Conservation (phyloP, 2,329 filamentous ascomycete species). For the Thelonectria blattea region DNA sequence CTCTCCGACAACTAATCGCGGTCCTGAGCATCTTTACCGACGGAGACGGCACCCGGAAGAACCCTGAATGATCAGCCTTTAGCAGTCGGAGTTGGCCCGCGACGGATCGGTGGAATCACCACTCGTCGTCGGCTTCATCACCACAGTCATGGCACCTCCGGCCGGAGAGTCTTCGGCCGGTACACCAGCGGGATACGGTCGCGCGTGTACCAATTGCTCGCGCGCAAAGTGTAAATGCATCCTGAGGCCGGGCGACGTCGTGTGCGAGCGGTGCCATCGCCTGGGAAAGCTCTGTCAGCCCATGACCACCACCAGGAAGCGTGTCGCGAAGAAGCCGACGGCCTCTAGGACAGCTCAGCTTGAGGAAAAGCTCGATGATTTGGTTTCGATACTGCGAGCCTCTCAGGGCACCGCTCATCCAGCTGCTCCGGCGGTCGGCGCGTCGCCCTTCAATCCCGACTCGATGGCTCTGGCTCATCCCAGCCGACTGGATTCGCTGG, state of each 20-base stretch:
- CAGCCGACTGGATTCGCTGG: constrained; percentile 46
- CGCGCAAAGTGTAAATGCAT: constrained; percentile 58
- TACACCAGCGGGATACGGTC: constrained; percentile 49
- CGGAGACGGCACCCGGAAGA: constrained; percentile 7
- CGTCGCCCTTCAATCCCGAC: constrained; percentile 17
- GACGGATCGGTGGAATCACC: neutral
- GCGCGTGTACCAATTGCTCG: constrained; percentile 55
- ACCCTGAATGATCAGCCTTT: constrained; percentile 9
- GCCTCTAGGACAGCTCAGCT: constrained; percentile 51
- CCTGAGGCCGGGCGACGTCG: constrained; percentile 41
- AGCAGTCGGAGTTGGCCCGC: constrained; percentile 28
- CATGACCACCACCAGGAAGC: constrained; percentile 49
- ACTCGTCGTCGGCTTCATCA: neutral
- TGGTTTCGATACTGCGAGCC: constrained; percentile 52
- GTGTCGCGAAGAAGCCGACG: constrained; percentile 43
- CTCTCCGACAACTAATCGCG: neutral
- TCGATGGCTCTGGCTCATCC: constrained; percentile 30
- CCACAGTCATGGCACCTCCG: constrained; percentile 32
- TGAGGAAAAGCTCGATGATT: constrained; percentile 57
- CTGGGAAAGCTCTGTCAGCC: constrained; percentile 55
- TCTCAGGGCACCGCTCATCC: constrained; percentile 34
- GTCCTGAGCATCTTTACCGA: neutral
- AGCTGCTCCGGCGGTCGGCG: constrained; percentile 11
- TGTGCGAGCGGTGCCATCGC: constrained; percentile 52
- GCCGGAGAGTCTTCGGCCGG: constrained; percentile 28